Evolutionary conservation across 164 flowering plant genomes (phyloP), one percentile per base, ranked within the genome.

Genomic region (Tetrastigma voinierianum): DNA sequence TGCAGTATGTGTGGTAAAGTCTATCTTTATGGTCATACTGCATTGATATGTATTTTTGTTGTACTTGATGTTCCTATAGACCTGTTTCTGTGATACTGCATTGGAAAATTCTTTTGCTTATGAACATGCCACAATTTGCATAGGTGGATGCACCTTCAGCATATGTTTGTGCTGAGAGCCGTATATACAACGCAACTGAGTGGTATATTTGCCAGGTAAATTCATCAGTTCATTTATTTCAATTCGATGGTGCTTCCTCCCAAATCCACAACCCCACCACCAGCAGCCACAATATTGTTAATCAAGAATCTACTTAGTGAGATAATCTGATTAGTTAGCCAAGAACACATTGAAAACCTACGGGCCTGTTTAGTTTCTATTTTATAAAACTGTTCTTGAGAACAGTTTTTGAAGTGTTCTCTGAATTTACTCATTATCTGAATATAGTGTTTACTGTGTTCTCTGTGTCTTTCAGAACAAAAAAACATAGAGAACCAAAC

Each of bases 191-290:
- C 79, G 99, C 91, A 47, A 87, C 95, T 9, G 95, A 86, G 63
- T 95, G 99, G 99, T 92, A 87, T 76, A 80, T 84, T 40, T 95
- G 99, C 72, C 99, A 90, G 99, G 99, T 95, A 78, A 74, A 23
- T 10, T 21, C 61, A 23, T 19, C 16, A 55, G 11, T 6, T 14
- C 23, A 17, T 19, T 53, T 32, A 20, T 57, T 53, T 11, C 48
- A 46, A 44, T 44, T 40, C 18, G 32, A 51, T 51, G 48, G 19
- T 51, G 14, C 48, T 51, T 16, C 18, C 25, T 5, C 40, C 40
- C 40, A 32, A n/a, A n/a, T n/a, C n/a, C n/a, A n/a, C n/a, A n/a
- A n/a, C n/a, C n/a, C n/a, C n/a, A n/a, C n/a, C n/a, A n/a, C n/a
- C n/a, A n/a, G n/a, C n/a, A n/a, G n/a, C 40, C 40, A 4, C 40